These are phyloP conservation scores for Nicotiana tomentosiformis DNA, from an alignment of 257 asterid genomes.

Conservation along the genomic window DNA sequence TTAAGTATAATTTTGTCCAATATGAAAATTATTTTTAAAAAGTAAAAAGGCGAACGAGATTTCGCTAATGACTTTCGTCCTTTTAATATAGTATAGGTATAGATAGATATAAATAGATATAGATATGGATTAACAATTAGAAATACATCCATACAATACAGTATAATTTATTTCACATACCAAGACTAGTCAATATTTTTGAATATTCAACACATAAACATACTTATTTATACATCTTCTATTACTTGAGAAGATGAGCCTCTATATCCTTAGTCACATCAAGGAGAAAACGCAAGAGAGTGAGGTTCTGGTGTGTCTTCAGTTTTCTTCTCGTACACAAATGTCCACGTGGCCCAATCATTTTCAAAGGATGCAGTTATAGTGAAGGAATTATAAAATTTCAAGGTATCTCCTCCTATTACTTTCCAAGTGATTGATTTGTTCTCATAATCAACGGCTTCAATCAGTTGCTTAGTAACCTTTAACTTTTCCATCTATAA, in stretches of 20 bases:
- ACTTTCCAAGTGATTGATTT: constrained; percentile 29
- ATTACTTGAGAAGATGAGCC: constrained; percentile 9
- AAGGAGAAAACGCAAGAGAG: constrained; percentile 20
- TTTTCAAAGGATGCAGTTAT: constrained; percentile 27
- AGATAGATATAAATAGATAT: too few relatives aligned
- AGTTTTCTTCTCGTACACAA: constrained; percentile 33
- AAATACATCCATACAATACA: background rate
- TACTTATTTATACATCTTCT: background rate
- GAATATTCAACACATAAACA: background rate
- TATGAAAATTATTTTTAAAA: too few relatives aligned
- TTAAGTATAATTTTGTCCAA: too few relatives aligned
- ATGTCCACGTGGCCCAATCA: constrained; percentile 30
- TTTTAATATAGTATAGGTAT: too few relatives aligned
- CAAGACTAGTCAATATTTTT: background rate
- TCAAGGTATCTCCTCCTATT: constrained; percentile 41
- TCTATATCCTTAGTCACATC: constrained; percentile 39
- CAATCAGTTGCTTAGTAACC: constrained; percentile 31
- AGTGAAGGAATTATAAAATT: constrained; percentile 26
- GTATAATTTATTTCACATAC: background rate
- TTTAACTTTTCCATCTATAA: constrained; percentile 27
- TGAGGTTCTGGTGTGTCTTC: constrained; percentile 31
- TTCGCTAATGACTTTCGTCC: too few relatives aligned
- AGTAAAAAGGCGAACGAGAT: too few relatives aligned
- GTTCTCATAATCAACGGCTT: constrained; percentile 36
- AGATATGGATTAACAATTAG: background rate